Evolutionary conservation across 2,329 filamentous ascomycete genomes (phyloP).

Genomic region (Diplodia scrobiculata): DNA sequence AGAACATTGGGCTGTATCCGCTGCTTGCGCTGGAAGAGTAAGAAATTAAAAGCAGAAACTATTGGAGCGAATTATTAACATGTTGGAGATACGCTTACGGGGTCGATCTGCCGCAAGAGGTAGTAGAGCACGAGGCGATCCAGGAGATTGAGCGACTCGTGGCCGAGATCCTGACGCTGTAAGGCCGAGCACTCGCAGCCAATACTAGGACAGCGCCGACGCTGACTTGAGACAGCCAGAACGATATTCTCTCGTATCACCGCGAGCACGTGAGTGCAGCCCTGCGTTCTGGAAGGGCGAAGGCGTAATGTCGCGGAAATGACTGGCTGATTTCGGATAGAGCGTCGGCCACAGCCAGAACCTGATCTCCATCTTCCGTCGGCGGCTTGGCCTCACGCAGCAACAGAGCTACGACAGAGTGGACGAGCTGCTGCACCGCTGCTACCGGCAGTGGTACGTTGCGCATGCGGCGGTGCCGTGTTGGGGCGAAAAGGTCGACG

Average conservation of each 20-base stretch:
- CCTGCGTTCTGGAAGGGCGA: not conserved
- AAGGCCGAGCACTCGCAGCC: constrained; percentile 8
- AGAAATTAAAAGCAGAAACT: constrained; percentile 1
- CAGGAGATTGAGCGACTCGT: constrained; percentile 29
- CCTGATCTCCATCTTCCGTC: constrained; percentile 29
- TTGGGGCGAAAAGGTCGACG: constrained; percentile 28
- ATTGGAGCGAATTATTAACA: constrained; percentile 8
- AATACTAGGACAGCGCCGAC: not conserved
- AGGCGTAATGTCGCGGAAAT: constrained; percentile 18
- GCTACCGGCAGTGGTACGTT: constrained; percentile 30
- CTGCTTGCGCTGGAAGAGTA: constrained; percentile 29
- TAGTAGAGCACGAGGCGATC: constrained; percentile 25
- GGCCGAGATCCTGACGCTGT: constrained; percentile 29
- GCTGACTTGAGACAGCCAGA: constrained; percentile 24
- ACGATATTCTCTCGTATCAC: constrained; percentile 29
- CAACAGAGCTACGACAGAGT: constrained; percentile 29
- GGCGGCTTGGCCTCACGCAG: constrained; percentile 28
- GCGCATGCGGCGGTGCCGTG: constrained; percentile 26
- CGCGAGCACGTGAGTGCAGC: constrained; percentile 26
- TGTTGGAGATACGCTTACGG: constrained; percentile 28
- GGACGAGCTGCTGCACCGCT: constrained; percentile 27
- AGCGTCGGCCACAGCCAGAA: constrained; percentile 29
- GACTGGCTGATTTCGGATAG: constrained; percentile 29
- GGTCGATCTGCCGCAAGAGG: constrained; percentile 19
- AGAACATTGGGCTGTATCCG: constrained; percentile 29